phyloP scores from a whole-genome alignment of 2,329 filamentous ascomycete genomes.

The Lachnellula subtilissima region DNA sequence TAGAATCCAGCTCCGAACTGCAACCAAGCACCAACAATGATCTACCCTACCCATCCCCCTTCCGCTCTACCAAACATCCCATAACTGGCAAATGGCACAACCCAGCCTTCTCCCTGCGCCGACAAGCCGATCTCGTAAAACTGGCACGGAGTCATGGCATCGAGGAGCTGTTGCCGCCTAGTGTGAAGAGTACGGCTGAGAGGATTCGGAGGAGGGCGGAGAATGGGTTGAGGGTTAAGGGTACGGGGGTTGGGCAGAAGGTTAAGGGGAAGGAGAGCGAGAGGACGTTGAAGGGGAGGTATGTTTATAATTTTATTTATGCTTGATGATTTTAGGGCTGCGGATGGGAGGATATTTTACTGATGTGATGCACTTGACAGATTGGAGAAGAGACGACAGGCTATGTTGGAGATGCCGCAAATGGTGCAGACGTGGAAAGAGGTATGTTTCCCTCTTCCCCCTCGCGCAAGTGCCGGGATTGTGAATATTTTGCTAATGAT shows the following conservation, averaged over 20 bases:
- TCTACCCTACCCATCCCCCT: conserved; percentile 60
- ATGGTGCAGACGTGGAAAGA: conserved; percentile 92
- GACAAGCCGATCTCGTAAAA: conserved; percentile 88
- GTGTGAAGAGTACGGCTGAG: conserved; percentile 68
- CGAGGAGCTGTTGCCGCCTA: conserved; percentile 73
- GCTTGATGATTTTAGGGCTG: neutral
- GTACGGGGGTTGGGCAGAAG: conserved; percentile 84
- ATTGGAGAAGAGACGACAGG: conserved; percentile 82
- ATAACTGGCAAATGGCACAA: conserved; percentile 78
- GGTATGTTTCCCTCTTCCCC: conserved; percentile 49
- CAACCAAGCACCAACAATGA: conserved; percentile 28
- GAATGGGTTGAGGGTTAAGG: conserved; percentile 78
- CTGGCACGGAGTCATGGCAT: conserved; percentile 74
- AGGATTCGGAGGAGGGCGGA: conserved; percentile 69
- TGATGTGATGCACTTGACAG: conserved; percentile 36
- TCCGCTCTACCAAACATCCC: conserved; percentile 73
- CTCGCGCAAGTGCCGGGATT: neutral
- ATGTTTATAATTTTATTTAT: conserved; percentile 36
- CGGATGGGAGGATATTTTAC: conserved; percentile 28
- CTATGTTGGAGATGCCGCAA: conserved; percentile 91
- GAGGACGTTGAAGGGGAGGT: conserved; percentile 72
- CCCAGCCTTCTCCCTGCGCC: conserved; percentile 74
- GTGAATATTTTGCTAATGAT: conserved; percentile 32
- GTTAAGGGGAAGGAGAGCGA: conserved; percentile 97
- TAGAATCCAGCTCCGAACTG: conserved; percentile 23